Evolutionary conservation across 345 rosid genomes (phyloP).

Genomic region (Isatis tinctoria): DNA sequence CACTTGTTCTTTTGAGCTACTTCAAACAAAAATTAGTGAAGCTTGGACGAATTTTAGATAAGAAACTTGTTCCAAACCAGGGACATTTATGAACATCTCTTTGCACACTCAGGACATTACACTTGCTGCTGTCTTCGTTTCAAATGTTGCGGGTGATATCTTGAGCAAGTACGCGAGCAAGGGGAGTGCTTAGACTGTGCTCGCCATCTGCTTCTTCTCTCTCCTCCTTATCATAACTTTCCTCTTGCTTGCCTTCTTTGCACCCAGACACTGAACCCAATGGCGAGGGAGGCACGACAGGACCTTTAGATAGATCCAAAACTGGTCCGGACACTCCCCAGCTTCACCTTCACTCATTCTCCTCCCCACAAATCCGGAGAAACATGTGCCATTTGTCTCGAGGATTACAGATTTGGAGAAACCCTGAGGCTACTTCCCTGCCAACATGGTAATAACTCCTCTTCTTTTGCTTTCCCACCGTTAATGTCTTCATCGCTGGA

Average conservation of each 20-base stretch:
- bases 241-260: slow-evolving; percentile 39
- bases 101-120: slow-evolving; percentile 39
- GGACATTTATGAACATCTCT: background rate
- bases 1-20: too few species aligned
- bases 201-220: slow-evolving; percentile 53
- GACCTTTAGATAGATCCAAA: slow-evolving; percentile 35
- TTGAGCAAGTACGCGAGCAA: slow-evolving; percentile 41
- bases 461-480: background rate
- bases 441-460: slow-evolving; percentile 52
- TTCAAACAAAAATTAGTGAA: too few species aligned
- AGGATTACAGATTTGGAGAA: slow-evolving; percentile 68
- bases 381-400: slow-evolving; percentile 73
- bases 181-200: slow-evolving; percentile 54
- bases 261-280: slow-evolving; percentile 46
- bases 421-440: slow-evolving; percentile 63
- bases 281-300: slow-evolving; percentile 35
- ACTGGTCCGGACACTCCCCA: slow-evolving; percentile 52
- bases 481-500: background rate
- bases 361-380: slow-evolving; percentile 37
- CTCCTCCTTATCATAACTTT: slow-evolving; percentile 43
- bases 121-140: slow-evolving; percentile 59
- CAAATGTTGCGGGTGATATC: slow-evolving; percentile 47
- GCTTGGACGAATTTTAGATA: too few species aligned
- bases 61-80: too few species aligned
- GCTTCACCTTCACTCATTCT: slow-evolving; percentile 35